Evolutionary conservation across 2,329 filamentous ascomycete species (phyloP).

Genomic region (Sporothrix schenckii): DNA sequence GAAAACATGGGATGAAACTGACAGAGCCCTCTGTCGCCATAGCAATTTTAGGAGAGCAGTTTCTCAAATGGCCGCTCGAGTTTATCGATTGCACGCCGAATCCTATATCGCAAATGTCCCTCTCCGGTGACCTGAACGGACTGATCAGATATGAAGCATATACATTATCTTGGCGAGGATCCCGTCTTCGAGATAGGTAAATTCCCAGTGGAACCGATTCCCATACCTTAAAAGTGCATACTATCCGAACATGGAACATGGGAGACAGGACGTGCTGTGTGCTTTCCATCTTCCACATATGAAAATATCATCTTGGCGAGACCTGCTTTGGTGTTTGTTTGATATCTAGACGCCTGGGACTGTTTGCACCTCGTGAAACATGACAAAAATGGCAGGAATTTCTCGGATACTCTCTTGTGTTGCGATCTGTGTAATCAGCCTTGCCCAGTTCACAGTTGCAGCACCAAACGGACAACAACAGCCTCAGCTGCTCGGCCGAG

Average conservation of each 20-base stretch:
- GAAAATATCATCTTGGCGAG: neutral
- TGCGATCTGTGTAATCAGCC: neutral
- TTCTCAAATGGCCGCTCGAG: no score
- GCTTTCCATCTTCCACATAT: neutral
- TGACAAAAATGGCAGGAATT: neutral
- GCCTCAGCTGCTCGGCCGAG: neutral
- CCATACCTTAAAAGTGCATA: neutral
- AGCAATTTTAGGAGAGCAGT: no score
- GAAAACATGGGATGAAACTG: constrained; percentile 11
- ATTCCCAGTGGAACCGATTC: neutral
- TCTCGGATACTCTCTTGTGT: neutral
- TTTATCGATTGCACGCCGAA: no score
- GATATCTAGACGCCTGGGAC: neutral
- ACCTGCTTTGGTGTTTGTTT: neutral
- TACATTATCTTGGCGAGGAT: neutral
- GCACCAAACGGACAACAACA: neutral
- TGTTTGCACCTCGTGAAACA: neutral
- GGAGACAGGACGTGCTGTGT: neutral
- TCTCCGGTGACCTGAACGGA: neutral
- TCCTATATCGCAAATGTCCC: neutral
- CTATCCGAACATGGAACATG: neutral
- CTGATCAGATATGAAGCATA: neutral
- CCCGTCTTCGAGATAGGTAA: neutral
- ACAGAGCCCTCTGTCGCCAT: neutral
- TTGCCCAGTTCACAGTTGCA: neutral